Conservation (phyloP, 2,329 filamentous ascomycete genomes). For the Fusarium sterilihyphosum region DNA sequence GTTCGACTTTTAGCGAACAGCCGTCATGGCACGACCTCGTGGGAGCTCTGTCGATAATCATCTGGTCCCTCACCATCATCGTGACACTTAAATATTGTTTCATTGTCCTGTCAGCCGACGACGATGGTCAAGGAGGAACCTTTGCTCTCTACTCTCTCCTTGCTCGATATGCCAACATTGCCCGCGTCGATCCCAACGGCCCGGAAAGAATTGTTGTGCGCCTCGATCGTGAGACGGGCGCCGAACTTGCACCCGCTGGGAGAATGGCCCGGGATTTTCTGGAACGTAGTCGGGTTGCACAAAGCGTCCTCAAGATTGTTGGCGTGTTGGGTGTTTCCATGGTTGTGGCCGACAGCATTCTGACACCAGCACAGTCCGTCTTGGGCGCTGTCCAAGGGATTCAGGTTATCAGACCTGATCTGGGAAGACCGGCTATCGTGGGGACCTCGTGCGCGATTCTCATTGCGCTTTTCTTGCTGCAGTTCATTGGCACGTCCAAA, state of each 20-base stretch:
- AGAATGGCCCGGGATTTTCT: conserved; percentile 64
- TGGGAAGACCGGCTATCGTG: conserved; percentile 66
- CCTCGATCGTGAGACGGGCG: conserved; percentile 66
- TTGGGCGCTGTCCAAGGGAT: conserved; percentile 74
- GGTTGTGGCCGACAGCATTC: conserved; percentile 72
- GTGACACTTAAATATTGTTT: conserved; percentile 76
- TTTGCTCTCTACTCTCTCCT: conserved; percentile 74
- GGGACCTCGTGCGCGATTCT: conserved; percentile 73
- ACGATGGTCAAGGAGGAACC: conserved; percentile 77
- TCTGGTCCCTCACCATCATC: conserved; percentile 76
- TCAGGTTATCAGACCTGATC: conserved; percentile 65
- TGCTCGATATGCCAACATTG: conserved; percentile 68
- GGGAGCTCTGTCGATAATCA: conserved; percentile 72
- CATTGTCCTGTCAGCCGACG: conserved; percentile 72
- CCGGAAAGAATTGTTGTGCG: conserved; percentile 61
- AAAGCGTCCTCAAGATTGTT: conserved; percentile 66
- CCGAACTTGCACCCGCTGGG: conserved; percentile 63
- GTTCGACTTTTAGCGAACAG: conserved; percentile 69
- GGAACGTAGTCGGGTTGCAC: conserved; percentile 64
- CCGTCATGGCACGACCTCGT: conserved; percentile 69
- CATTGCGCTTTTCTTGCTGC: conserved; percentile 69
- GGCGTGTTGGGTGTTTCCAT: conserved; percentile 74
- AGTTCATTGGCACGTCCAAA: conserved; percentile 71
- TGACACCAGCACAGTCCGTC: conserved; percentile 76
- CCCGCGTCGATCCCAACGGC: conserved; percentile 64